These are phyloP conservation scores for Fraxinus quadrangulata DNA, from an alignment of 257 asterid genomes.

Conservation along the genomic window DNA sequence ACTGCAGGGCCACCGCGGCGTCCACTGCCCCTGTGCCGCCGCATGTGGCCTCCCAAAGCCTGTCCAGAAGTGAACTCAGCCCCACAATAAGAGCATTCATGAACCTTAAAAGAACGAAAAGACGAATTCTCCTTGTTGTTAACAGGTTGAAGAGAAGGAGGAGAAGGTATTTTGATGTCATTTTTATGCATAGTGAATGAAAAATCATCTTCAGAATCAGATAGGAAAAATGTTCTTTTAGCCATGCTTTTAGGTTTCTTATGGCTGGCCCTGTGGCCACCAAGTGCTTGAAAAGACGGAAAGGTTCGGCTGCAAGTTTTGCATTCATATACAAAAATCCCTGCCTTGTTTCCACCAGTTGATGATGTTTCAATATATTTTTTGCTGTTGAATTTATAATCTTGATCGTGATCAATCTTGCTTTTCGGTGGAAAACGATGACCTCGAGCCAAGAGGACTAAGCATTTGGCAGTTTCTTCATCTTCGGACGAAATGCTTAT, in stretches of 20 bases:
- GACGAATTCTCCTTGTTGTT: constrained; percentile 38
- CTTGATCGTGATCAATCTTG: constrained; percentile 1
- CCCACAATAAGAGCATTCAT: constrained; percentile 61
- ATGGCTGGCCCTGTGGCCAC: constrained; percentile 83
- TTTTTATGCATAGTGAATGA: constrained; percentile 32
- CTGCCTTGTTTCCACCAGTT: constrained; percentile 6
- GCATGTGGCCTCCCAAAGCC: constrained; percentile 75
- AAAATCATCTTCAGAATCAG: constrained; percentile 46
- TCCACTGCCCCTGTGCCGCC: constrained; percentile 46
- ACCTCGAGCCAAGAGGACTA: constrained; percentile 56
- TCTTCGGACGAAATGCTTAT: constrained; percentile 44
- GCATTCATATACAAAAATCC: constrained; percentile 50
- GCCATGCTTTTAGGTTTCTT: constrained; percentile 49
- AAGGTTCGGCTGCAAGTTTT: constrained; percentile 65
- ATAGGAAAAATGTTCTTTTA: constrained; percentile 10
- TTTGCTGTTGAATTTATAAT: not conserved
- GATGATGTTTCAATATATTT: constrained; percentile 7
- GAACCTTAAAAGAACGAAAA: constrained; percentile 40
- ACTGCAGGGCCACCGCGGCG: not conserved
- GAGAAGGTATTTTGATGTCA: constrained; percentile 26
- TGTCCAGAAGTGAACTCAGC: constrained; percentile 71
- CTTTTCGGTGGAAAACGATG: constrained; percentile 9
- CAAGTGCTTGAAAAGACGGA: constrained; percentile 70
- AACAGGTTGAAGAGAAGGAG: constrained; percentile 47
- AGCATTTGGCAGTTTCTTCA: constrained; percentile 59